Evolutionary conservation across 1,284 basidiomycete genomes (phyloP), one percentile per base, ranked within the genome.

Genomic region (Fomitopsis palustris): DNA sequence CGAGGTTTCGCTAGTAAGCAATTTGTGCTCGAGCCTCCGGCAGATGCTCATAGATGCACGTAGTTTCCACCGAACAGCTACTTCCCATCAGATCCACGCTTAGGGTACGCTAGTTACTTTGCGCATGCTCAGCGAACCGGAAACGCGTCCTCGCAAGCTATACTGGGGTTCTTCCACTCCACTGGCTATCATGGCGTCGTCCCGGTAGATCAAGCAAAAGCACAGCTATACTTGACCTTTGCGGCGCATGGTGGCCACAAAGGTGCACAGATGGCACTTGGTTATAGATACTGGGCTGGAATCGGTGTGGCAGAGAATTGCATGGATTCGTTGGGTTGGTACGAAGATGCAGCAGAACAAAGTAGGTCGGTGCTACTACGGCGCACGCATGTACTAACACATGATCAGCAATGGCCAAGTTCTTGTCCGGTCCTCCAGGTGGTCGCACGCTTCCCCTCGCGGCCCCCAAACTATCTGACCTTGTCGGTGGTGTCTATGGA

Each of bases 261-360:
- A 64, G 87, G 91, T 4, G 92, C 96, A 0, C 90, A 96, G 71
- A 95, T 96, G 92, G 86, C 94, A 0, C 79, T 99, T 39, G 97
- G 89, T 0, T 98, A 96, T 73, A 85, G 95, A n/a, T 90, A 96
- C 70, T 97, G 93, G 91, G 89, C 90, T 27, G 97, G 97, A 0
- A 96, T 99, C 61, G 93, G 95, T 6, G 90, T 92, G 0, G 80
- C 87, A 55, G 94, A 97, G 71, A 87, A 89, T 67, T 98, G 96
- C 71, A 79, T 85, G 69, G 78, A 84, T 6, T 92, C 95, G 3
- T 75, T 95, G 49, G 83, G 85, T 25, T 97, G 92, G 88, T 98
- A 97, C 71, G 90, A 93, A 68, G 81, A 79, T 41, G 93, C 94
- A 0, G 91, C 95, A 12, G 89, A 93, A 63, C 86, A 92, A 75